These are phyloP conservation scores for Diutina catenulata DNA, from an alignment of 1,139 yeast species.

Conservation along the genomic window DNA sequence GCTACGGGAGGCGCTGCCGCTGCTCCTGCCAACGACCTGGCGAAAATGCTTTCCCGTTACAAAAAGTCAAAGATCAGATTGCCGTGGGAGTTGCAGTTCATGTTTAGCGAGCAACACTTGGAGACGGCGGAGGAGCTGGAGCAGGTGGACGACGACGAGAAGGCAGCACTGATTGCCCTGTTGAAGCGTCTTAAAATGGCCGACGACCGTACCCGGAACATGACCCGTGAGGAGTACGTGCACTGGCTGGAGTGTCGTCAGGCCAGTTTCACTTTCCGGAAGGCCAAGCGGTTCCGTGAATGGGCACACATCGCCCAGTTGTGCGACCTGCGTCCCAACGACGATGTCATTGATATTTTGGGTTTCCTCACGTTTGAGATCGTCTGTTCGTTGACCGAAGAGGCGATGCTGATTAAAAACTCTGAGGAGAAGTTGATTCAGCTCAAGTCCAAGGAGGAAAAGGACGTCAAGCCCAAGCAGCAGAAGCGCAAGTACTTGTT, in stretches of 20 bases:
- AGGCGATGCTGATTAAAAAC: constrained; percentile 71
- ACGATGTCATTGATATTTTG: constrained; percentile 89
- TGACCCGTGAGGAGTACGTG: constrained; percentile 95
- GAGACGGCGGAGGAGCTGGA: constrained; percentile 73
- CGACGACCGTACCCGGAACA: constrained; percentile 82
- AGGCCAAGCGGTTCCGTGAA: constrained; percentile 84
- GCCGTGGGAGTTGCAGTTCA: constrained; percentile 93
- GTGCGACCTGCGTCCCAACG: constrained; percentile 87
- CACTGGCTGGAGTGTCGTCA: constrained; percentile 99
- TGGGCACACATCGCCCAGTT: constrained; percentile 87
- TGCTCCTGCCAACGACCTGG: constrained; percentile 30
- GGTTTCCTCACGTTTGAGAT: constrained; percentile 95
- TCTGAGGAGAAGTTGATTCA: constrained; percentile 43
- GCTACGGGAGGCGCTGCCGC: constrained; percentile 13
- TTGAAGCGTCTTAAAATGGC: constrained; percentile 82
- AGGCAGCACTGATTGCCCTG: constrained; percentile 84
- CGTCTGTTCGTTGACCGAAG: constrained; percentile 89
- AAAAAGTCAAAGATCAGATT: constrained; percentile 73
- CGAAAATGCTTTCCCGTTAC: constrained; percentile 53
- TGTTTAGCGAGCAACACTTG: constrained; percentile 84
- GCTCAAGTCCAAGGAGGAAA: constrained; percentile 19
- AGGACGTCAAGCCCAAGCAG: constrained; percentile 7
- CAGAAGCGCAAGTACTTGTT: constrained; percentile 51
- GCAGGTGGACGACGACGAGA: constrained; percentile 76
- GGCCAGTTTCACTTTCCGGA: constrained; percentile 90